Evolutionary conservation across 2,329 filamentous ascomycete genomes (phyloP), one percentile per base, ranked within the genome.

Genomic region (Colletotrichum sojae): DNA sequence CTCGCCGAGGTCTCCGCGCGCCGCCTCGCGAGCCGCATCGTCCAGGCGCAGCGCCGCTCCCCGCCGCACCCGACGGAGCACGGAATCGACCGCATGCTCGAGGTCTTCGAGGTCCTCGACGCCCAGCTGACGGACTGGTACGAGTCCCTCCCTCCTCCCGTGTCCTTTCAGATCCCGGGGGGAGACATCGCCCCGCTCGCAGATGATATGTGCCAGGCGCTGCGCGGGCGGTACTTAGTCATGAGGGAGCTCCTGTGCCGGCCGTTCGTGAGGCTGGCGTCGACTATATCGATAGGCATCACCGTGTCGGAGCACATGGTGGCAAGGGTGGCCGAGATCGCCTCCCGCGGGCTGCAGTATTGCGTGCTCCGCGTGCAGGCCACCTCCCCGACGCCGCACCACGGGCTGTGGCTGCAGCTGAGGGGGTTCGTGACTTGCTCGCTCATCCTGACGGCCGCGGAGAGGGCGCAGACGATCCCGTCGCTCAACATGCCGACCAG

Each of bases 121-220:
- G 53, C 61, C n/a, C 69, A 71, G 36, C 16, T 71, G 40, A 54
- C 62, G 22, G 61, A 67, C 55, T 71, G 69, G 69, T 67, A 71
- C 27, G 57, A 57, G 16, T 62, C 63, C 2, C 25, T 71, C 18
- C 67, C 69, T 0, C 57, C 62, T 0, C 31, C 67, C 2, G 56
- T 71, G 36, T 69, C 62, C 1, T 71, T 71, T 18, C 62, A 71
- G 20, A 36, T 70, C 8, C 69, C 69, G 2, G 31, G 9, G 1
- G 69, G 62, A 0, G 58, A 62, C 8, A 43, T 70, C 6, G 43
- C 39, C 2, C 69, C 69, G 2, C 48, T 70, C 3, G 57, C 53
- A 1, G 69, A 71, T 6, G 69, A 71, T 25, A 4, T 71, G 4
- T 70, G 67, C 8, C 69, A 71, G n/a, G 46, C 59, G 51, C 56